Evolutionary conservation across 495 filamentous ascomycete genomes (phyloP).

Genomic region (Aeminium ludgeri): DNA sequence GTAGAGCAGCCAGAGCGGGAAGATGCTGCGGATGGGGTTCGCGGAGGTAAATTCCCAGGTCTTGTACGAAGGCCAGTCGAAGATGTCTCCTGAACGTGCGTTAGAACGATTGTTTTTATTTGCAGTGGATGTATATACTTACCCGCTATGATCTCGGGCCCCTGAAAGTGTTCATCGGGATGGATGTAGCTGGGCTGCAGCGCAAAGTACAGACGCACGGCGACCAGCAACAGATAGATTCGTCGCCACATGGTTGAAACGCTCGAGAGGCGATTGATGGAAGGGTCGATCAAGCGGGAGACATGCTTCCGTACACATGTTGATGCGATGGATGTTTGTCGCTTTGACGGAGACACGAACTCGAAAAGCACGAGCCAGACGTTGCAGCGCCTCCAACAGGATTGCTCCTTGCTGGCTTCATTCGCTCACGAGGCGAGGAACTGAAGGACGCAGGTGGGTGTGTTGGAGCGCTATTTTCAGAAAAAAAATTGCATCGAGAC

Average conservation of each 20-base stretch:
- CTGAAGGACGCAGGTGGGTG: too few species aligned
- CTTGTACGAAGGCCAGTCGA: slow-evolving; percentile 63
- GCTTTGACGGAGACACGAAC: too few species aligned
- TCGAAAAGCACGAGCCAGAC: too few species aligned
- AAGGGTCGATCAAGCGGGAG: too few species aligned
- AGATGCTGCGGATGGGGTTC: slow-evolving; percentile 78
- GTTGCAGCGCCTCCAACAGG: too few species aligned
- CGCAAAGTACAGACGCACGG: slow-evolving; percentile 86
- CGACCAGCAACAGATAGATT: slow-evolving; percentile 64
- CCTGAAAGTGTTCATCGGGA: slow-evolving; percentile 97
- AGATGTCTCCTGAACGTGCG: slow-evolving; percentile 53
- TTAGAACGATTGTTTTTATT: not conserved
- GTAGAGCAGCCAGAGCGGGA: slow-evolving; percentile 90
- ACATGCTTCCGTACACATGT: too few species aligned
- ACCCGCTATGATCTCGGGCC: slow-evolving; percentile 93
- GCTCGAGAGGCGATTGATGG: not conserved
- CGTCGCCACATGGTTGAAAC: slow-evolving; percentile 66
- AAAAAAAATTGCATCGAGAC: too few species aligned
- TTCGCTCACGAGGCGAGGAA: too few species aligned
- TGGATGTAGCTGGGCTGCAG: slow-evolving; percentile 91
- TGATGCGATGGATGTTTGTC: too few species aligned
- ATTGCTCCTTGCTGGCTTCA: too few species aligned
- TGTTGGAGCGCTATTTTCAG: too few species aligned
- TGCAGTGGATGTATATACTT: slow-evolving; percentile 24
- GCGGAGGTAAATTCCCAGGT: slow-evolving; percentile 92